Percentiles rank a stretch among this genome's conserved stretches.
Conservation (phyloP, 2,329 filamentous ascomycete genomes). For the Metarhizium rileyi region DNA sequence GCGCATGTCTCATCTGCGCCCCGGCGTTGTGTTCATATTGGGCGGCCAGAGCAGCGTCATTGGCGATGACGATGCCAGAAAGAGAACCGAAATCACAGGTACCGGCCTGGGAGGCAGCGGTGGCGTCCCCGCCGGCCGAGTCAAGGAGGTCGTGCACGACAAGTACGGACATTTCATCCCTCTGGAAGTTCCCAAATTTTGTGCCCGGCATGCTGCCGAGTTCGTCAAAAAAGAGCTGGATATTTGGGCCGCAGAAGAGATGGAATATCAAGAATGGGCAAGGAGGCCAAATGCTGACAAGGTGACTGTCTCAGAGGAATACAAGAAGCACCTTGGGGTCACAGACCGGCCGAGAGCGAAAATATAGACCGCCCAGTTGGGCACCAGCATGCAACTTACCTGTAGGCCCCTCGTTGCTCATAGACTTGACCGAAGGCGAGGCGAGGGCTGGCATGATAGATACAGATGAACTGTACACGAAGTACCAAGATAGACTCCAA, state of each 20-base stretch:
- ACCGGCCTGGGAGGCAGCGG: conserved; percentile 58
- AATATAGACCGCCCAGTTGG: conserved; percentile 12
- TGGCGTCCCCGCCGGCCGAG: conserved; percentile 52
- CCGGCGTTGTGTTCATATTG: conserved; percentile 60
- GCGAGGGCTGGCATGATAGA: not conserved
- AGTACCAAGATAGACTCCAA: not conserved
- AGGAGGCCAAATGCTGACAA: conserved; percentile 41
- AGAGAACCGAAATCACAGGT: conserved; percentile 57
- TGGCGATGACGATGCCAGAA: conserved; percentile 34
- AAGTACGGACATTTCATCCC: conserved; percentile 70
- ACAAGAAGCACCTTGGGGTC: conserved; percentile 40
- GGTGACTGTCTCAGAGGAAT: conserved; percentile 39
- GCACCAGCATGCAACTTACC: not conserved
- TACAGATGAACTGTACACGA: not conserved
- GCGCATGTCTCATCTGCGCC: conserved; percentile 50
- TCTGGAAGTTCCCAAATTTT: conserved; percentile 63
- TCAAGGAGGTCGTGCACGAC: conserved; percentile 54
- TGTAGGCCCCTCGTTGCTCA: not conserved
- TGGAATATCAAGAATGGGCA: conserved; percentile 46
- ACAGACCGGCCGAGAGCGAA: conserved; percentile 16
- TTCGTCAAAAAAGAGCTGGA: conserved; percentile 50
- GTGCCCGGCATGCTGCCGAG: conserved; percentile 48
- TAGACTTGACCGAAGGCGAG: not conserved
- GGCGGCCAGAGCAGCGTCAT: conserved; percentile 52
- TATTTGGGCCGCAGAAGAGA: conserved; percentile 47